Conservation (phyloP, 108 stramenopile species). For the Licmophora abbreviata region DNA sequence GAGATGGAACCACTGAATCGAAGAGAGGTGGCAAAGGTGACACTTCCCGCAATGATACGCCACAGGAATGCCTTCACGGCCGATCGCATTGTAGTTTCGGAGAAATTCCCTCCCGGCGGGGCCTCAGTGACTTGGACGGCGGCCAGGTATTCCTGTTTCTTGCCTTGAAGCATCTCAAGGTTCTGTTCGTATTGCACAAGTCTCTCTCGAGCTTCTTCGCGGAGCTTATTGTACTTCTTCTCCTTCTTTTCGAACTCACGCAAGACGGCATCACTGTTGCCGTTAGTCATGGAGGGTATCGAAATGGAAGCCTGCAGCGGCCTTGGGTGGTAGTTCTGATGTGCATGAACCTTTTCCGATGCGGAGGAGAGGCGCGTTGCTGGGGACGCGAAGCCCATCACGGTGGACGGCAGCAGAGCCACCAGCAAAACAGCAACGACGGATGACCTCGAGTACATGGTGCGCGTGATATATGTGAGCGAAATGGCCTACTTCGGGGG, state of each 20-base stretch:
- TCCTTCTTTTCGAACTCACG: constrained; percentile 65
- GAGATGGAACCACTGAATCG: constrained; percentile 61
- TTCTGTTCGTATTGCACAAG: constrained; percentile 36
- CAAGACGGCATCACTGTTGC: constrained; percentile 37
- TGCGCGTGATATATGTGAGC: no score
- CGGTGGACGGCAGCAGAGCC: no score
- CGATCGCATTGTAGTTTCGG: constrained; percentile 67
- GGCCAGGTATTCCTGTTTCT: constrained; percentile 64
- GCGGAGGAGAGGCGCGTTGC: no score
- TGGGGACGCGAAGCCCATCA: no score
- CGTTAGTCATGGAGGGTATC: no score
- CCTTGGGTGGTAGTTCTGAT: no score
- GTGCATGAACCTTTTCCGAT: no score
- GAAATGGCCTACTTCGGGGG: no score
- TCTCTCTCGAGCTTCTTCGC: constrained; percentile 41
- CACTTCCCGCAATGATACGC: constrained; percentile 79
- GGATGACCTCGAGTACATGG: no score
- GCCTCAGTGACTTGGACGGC: constrained; percentile 17
- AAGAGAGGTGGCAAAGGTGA: constrained; percentile 75
- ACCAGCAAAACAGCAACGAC: no score
- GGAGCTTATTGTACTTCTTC: constrained; percentile 34
- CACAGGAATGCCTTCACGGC: constrained; percentile 81
- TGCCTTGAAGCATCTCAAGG: constrained; percentile 35
- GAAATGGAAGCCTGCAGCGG: no score
- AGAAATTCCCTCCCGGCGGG: constrained; percentile 38